These are phyloP conservation scores for Pseudogymnoascus sp. DNA, from an alignment of 2,329 filamentous ascomycete genomes.

Conservation along the genomic window DNA sequence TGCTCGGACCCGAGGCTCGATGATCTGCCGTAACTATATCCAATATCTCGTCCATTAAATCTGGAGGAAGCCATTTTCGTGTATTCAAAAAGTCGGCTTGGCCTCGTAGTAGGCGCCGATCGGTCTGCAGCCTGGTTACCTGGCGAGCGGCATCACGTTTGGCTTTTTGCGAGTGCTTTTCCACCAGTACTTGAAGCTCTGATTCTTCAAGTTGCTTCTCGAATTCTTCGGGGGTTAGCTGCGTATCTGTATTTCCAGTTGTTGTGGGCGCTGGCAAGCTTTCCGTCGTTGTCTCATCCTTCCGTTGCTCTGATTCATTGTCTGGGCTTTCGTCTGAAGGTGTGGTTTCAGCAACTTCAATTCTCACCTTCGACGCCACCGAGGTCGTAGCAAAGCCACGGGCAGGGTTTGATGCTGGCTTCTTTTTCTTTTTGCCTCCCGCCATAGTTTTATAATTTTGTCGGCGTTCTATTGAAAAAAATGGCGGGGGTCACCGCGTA, in stretches of 20 bases:
- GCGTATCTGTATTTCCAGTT: conserved; percentile 22
- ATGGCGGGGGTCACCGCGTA: conserved; percentile 8
- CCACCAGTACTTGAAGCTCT: conserved; percentile 81
- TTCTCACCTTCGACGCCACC: conserved; percentile 71
- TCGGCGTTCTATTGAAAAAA: conserved; percentile 6
- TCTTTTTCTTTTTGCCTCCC: conserved; percentile 73
- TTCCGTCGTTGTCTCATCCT: conserved; percentile 4
- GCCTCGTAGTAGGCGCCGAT: conserved; percentile 70
- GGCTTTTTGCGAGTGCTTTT: conserved; percentile 73
- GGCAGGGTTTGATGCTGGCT: conserved; percentile 77
- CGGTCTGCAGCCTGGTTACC: conserved; percentile 71
- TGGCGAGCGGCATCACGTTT: conserved; percentile 74
- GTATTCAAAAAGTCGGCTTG: conserved; percentile 69
- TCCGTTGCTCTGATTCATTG: conserved; percentile 12
- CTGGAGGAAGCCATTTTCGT: conserved; percentile 71
- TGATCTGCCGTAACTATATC: conserved; percentile 63
- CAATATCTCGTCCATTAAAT: conserved; percentile 71
- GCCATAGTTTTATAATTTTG: conserved; percentile 32
- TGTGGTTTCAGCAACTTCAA: conserved; percentile 43
- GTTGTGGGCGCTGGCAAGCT: conserved; percentile 14
- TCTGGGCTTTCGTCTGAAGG: conserved; percentile 16
- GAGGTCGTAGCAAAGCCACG: conserved; percentile 93
- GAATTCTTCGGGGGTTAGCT: conserved; percentile 75
- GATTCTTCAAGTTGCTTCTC: conserved; percentile 83
- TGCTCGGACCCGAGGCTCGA: conserved; percentile 40